Conservation (phyloP, 352 stramenopile species). For the Phytophthora brassicae region DNA sequence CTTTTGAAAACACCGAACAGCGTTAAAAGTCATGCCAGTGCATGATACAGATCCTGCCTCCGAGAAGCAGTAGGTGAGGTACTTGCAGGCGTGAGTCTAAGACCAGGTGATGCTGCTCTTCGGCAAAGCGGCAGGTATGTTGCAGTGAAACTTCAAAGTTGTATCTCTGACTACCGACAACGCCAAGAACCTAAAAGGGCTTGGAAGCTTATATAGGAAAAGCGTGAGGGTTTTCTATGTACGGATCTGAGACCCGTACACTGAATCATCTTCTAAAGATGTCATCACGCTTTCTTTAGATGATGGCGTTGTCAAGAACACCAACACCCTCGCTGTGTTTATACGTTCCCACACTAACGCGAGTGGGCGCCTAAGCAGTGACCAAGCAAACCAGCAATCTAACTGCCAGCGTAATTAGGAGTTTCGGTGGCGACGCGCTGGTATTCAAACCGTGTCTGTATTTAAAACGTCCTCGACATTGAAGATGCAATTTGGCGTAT, state of each 20-base stretch:
- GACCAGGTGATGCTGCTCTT: too few relatives aligned
- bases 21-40: too few relatives aligned
- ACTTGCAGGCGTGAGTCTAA: too few relatives aligned
- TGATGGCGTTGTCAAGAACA: not conserved
- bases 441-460: constrained; percentile 4
- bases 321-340: too few relatives aligned
- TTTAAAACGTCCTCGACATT: constrained; percentile 2
- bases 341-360: constrained; percentile 4
- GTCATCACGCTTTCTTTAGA: not conserved
- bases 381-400: not conserved
- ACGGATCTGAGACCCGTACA: not conserved
- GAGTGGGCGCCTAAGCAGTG: not conserved
- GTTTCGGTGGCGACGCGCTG: not conserved
- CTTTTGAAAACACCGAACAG: too few relatives aligned
- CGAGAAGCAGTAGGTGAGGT: too few relatives aligned
- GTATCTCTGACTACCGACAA: not conserved
- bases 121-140: too few relatives aligned
- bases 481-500: not conserved
- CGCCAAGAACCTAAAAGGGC: not conserved
- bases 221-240: not conserved
- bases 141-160: too few relatives aligned
- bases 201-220: not conserved
- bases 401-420: not conserved
- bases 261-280: not conserved
- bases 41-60: too few relatives aligned